Percentiles rank a stretch among this genome's conserved stretches.
Conservation (phyloP, 2,329 filamentous ascomycete genomes). For the Botrytis squamosa region DNA sequence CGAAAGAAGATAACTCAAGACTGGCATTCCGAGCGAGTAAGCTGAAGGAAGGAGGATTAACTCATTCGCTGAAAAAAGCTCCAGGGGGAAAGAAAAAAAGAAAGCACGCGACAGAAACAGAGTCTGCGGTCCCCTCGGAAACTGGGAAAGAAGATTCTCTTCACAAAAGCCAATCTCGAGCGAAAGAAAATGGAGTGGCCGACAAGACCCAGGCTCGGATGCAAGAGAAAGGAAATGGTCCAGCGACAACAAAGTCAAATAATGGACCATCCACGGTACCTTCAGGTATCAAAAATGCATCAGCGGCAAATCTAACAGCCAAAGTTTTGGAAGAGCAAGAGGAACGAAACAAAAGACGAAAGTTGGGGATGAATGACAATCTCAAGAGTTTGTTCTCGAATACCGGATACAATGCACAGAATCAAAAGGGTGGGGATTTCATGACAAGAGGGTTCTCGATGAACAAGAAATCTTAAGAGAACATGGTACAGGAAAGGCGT, state of each 20-base stretch:
- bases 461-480: conserved; percentile 40
- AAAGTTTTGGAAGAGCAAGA: conserved; percentile 87
- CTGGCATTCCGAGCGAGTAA: conserved; percentile 65
- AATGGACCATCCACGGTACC: conserved; percentile 38
- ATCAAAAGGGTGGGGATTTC: conserved; percentile 49
- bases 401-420: conserved; percentile 42
- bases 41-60: conserved; percentile 69
- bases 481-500: neutral
- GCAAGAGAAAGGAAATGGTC: conserved; percentile 32
- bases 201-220: conserved; percentile 30
- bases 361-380: conserved; percentile 58
- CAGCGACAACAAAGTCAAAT: conserved; percentile 28
- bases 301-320: conserved; percentile 81
- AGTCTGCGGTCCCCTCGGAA: conserved; percentile 32
- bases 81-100: conserved; percentile 69
- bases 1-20: conserved; percentile 66
- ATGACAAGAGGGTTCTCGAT: conserved; percentile 59
- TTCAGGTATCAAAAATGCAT: conserved; percentile 77
- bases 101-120: conserved; percentile 56
- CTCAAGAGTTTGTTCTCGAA: conserved; percentile 54
- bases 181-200: conserved; percentile 33
- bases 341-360: conserved; percentile 74
- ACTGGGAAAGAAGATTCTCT: conserved; percentile 22
- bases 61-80: conserved; percentile 86
- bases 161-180: conserved; percentile 28